Conservation (phyloP, 1,139 yeast genomes). For the Taphrina wiesneri region DNA sequence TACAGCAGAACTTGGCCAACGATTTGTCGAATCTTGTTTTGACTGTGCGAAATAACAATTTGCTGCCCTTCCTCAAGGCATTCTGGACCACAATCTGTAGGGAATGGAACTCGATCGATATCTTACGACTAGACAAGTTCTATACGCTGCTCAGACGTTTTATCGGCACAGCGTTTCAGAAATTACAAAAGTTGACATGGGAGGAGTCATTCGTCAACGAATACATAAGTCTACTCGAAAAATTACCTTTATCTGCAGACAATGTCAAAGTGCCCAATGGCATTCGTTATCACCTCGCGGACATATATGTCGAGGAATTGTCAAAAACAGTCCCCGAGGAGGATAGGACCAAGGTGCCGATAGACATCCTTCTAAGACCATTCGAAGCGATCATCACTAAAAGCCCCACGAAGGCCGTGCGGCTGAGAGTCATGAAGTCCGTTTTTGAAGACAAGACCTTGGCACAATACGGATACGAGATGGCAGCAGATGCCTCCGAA, state of each 20-base stretch:
- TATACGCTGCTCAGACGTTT: slow-evolving; percentile 77
- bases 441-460: slow-evolving; percentile 67
- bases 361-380: slow-evolving; percentile 58
- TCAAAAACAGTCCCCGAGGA: slow-evolving; percentile 62
- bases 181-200: slow-evolving; percentile 62
- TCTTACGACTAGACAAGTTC: slow-evolving; percentile 80
- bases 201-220: slow-evolving; percentile 52
- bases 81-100: slow-evolving; percentile 78
- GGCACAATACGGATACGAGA: slow-evolving; percentile 36
- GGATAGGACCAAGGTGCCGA: slow-evolving; percentile 52
- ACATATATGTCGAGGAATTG: slow-evolving; percentile 80
- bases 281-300: slow-evolving; percentile 80
- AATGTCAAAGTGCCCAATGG: slow-evolving; percentile 61
- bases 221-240: slow-evolving; percentile 49
- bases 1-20: slow-evolving; percentile 81
- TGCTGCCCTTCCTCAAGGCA: slow-evolving; percentile 61
- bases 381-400: slow-evolving; percentile 56
- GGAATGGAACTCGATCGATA: slow-evolving; percentile 86
- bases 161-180: slow-evolving; percentile 56
- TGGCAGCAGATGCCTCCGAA: background rate
- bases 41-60: slow-evolving; percentile 50
- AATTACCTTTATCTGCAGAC: slow-evolving; percentile 49
- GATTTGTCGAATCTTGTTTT: slow-evolving; percentile 63
- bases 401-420: slow-evolving; percentile 62
- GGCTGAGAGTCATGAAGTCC: slow-evolving; percentile 65